These are phyloP conservation scores for Sporothrix mexicana DNA, from an alignment of 2,329 filamentous ascomycete genomes.

Conservation along the genomic window DNA sequence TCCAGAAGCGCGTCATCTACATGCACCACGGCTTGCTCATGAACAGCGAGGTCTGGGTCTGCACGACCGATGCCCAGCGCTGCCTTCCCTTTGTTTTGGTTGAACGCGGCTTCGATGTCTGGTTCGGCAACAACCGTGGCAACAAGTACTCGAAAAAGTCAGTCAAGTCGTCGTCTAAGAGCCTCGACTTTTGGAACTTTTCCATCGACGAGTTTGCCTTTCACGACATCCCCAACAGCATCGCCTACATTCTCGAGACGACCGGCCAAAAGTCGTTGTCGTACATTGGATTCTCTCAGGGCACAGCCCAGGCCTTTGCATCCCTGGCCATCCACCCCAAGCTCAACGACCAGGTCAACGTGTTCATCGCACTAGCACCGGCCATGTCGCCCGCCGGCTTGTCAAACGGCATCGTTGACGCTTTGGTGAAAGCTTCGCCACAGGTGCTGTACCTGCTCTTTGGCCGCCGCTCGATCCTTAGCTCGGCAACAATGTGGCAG, in stretches of 20 bases:
- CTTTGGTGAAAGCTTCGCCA: slow-evolving; percentile 90
- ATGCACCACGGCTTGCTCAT: slow-evolving; percentile 95
- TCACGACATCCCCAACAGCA: slow-evolving; percentile 94
- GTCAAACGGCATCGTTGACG: slow-evolving; percentile 87
- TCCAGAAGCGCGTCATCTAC: slow-evolving; percentile 87
- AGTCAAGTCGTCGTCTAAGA: slow-evolving; percentile 74
- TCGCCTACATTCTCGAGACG: slow-evolving; percentile 85
- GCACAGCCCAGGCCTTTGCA: slow-evolving; percentile 95
- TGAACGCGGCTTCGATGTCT: slow-evolving; percentile 92
- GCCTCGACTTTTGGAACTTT: slow-evolving; percentile 90
- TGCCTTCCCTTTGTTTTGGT: slow-evolving; percentile 89
- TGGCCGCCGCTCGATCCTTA: slow-evolving; percentile 86
- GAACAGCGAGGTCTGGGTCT: slow-evolving; percentile 99
- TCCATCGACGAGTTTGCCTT: slow-evolving; percentile 99
- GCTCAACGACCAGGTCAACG: slow-evolving; percentile 89
- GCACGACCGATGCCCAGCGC: slow-evolving; percentile 82
- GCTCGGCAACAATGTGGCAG: slow-evolving; percentile 96
- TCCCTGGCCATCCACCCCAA: slow-evolving; percentile 89
- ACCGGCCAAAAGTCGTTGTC: slow-evolving; percentile 84
- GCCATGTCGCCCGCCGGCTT: slow-evolving; percentile 95
- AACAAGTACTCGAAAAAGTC: slow-evolving; percentile 99
- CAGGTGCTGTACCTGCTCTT: slow-evolving; percentile 93
- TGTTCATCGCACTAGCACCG: slow-evolving; percentile 93
- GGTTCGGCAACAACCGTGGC: slow-evolving; percentile 96
- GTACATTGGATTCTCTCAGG: slow-evolving; percentile 97